Evolutionary conservation across 495 filamentous ascomycete genomes (phyloP).

Genomic region (Aspergillus cavernicola): DNA sequence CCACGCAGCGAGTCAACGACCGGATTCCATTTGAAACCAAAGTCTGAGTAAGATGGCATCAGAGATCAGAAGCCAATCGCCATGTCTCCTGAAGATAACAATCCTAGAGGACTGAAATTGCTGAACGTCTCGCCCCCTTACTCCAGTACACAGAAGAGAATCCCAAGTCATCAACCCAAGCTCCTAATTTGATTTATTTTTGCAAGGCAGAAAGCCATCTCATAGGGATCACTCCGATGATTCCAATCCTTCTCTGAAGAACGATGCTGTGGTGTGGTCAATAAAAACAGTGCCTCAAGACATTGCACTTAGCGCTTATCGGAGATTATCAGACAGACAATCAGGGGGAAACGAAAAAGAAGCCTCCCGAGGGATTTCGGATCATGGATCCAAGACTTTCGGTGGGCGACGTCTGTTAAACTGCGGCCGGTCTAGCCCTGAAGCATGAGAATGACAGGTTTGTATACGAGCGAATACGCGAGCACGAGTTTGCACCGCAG

Average conservation of each 20-base stretch:
- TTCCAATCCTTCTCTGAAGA: neutral
- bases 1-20: neutral
- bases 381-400: neutral
- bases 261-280: neutral
- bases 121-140: neutral
- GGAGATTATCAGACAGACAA: constrained; percentile 3
- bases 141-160: neutral
- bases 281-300: neutral
- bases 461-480: neutral
- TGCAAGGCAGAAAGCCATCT: no score
- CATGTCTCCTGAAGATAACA: neutral
- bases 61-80: neutral
- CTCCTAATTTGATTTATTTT: no score
- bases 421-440: neutral
- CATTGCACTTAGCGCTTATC: constrained; percentile 5
- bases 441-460: neutral
- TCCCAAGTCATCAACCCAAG: no score
- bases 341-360: neutral
- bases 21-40: neutral
- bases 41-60: neutral
- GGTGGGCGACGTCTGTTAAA: neutral
- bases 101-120: neutral
- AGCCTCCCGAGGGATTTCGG: neutral
- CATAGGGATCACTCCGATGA: no score
- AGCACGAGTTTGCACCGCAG: neutral